Evolutionary conservation across 169 alveolate species (phyloP).

Genomic region (Plasmodium vivax): DNA sequence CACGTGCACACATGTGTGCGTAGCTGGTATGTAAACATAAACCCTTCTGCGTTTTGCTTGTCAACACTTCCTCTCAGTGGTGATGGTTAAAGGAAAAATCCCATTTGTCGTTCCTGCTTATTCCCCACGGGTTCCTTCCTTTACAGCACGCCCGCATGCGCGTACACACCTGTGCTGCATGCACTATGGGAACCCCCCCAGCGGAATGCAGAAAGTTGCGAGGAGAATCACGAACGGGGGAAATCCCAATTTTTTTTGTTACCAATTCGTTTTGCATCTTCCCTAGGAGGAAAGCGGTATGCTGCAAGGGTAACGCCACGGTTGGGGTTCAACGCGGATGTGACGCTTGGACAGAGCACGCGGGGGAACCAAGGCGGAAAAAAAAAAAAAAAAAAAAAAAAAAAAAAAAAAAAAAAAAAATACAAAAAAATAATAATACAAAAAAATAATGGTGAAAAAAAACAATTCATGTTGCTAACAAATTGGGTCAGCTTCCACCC

Average conservation of each 20-base stretch:
- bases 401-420: not conserved
- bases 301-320: not conserved
- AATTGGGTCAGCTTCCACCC: not conserved
- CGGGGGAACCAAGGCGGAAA: not conserved
- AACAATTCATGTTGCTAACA: not conserved
- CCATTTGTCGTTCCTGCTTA: not conserved
- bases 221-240: not conserved
- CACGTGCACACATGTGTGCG: not conserved
- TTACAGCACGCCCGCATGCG: not conserved
- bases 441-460: not conserved
- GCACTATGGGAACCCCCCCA: not conserved
- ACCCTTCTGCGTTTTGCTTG: not conserved
- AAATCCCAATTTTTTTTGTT: not conserved
- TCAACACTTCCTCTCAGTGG: not conserved
- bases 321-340: not conserved
- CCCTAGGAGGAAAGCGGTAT: not conserved
- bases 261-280: not conserved
- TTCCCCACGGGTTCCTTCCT: not conserved
- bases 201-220: not conserved
- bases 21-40: not conserved
- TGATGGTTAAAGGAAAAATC: not conserved
- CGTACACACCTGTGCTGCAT: constrained; percentile 1
- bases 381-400: constrained; percentile 26
- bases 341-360: not conserved
- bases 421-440: not conserved